Evolutionary conservation across 208 protist genomes (phyloP), one percentile per base, ranked within the genome.

Genomic region (Leishmania braziliensis): DNA sequence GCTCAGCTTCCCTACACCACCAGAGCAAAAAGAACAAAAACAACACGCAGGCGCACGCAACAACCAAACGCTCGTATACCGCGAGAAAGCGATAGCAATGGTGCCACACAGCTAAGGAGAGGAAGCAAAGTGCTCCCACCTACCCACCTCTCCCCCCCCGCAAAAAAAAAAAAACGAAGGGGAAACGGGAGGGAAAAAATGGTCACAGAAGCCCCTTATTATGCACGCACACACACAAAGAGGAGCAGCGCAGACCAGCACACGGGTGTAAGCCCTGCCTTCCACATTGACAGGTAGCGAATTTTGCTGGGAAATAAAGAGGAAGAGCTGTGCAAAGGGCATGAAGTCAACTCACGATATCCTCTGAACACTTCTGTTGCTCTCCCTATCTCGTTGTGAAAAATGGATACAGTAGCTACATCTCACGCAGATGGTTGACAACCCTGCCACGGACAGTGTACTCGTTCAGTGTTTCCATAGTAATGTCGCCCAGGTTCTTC

Each of bases 391-490:
- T 33, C 51, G 12, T 10, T 76, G 48, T 43, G 74, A 20, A 16
- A n/a, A 29, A 33, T 1, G 23, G 54, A 65, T 18, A 33, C 3
- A 29, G 9, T 26, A 23, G 6, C 65, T 72, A 85, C 77, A 85
- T 88, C 78, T 88, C 78, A 1, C 85, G 81, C 33, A 83, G 77
- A 36, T 90, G 83, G 18, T 88, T 86, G 20, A 86, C 81, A 16
- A 88, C 74, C 2, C 84, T 83, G 43, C 83, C 85, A 12, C 78
- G 71, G 14, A 77, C 78, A 20, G 85, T 93, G 84, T 84, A 87
- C 77, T 93, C 88, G 56, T 91, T 84, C 12, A 97, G 84, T 56
- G 89, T 70, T 60, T 90, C 82, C 8, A 96, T 82, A 33, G 92
- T 93, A 18, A 95, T 78, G 12, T 93, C 86, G 1, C 84, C 80